These are phyloP conservation scores for Prunus campanulata DNA, from an alignment of 306 rosid species.

Conservation along the genomic window DNA sequence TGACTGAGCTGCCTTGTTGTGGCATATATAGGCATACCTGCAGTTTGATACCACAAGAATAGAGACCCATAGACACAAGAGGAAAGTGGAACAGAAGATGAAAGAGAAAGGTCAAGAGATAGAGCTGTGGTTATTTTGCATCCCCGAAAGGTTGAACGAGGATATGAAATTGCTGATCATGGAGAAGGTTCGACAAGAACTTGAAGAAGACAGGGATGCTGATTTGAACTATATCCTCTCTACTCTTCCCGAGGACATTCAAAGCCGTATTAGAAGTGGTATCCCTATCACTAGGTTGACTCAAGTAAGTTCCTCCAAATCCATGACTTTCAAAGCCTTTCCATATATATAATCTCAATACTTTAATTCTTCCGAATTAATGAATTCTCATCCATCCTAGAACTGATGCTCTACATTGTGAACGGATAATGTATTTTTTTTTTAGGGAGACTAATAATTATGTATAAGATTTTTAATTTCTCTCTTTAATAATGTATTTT, in stretches of 20 bases:
- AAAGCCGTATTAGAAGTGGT: no score
- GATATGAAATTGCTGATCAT: not conserved
- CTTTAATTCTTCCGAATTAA: no score
- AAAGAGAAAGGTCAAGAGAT: not conserved
- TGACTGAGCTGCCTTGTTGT: not conserved
- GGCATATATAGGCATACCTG: not conserved
- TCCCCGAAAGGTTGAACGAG: not conserved
- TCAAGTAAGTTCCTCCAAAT: no score
- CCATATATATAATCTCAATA: no score
- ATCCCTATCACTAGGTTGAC: not conserved
- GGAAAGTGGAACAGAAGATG: not conserved
- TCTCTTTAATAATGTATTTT: not conserved
- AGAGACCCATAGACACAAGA: not conserved
- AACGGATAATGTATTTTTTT: no score
- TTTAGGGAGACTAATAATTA: no score
- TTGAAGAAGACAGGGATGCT: not conserved
- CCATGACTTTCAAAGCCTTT: no score
- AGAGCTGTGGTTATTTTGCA: not conserved
- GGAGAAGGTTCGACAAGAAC: not conserved
- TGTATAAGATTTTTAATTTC: not conserved
- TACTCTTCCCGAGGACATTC: no score
- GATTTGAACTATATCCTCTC: not conserved
- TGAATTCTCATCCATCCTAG: no score
- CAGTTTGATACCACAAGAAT: no score
- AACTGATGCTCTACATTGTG: no score